Percentiles rank a stretch among this genome's conserved stretches.
phyloP scores from a whole-genome alignment of 768 basidiomycete genomes.

The Rossbeevera mucosa region DNA sequence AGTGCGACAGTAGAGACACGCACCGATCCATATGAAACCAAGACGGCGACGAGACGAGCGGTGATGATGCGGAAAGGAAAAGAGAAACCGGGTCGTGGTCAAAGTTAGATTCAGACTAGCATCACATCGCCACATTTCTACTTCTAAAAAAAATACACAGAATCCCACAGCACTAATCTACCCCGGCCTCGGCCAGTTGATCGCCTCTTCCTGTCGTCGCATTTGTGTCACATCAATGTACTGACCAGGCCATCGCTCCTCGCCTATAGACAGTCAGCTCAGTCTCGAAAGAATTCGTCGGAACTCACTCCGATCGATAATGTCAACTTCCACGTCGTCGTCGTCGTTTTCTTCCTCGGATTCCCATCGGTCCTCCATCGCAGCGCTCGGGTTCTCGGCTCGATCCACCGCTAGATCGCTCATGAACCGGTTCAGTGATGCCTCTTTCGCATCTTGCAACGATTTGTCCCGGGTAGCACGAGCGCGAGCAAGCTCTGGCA shows the following conservation, averaged over 20 bases:
- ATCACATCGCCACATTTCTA: conserved; percentile 14
- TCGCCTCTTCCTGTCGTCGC: conserved; percentile 49
- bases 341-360: conserved; percentile 50
- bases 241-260: conserved; percentile 66
- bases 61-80: conserved; percentile 7
- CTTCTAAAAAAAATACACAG: not conserved
- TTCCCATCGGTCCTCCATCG: conserved; percentile 59
- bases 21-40: conserved; percentile 32
- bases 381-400: conserved; percentile 53
- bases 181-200: conserved; percentile 71
- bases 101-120: conserved; percentile 10
- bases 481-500: conserved; percentile 81
- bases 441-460: conserved; percentile 62
- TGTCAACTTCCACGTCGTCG: conserved; percentile 48
- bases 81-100: not conserved
- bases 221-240: conserved; percentile 71
- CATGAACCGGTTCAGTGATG: conserved; percentile 75
- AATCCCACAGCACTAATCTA: conserved; percentile 25
- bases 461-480: conserved; percentile 58
- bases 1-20: conserved; percentile 10
- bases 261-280: conserved; percentile 40
- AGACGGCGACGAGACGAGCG: not conserved
- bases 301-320: conserved; percentile 68
- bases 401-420: conserved; percentile 75
- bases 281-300: not conserved